Evolutionary conservation across 2,329 filamentous ascomycete genomes (phyloP).

Genomic region (Penicillium sp.): DNA sequence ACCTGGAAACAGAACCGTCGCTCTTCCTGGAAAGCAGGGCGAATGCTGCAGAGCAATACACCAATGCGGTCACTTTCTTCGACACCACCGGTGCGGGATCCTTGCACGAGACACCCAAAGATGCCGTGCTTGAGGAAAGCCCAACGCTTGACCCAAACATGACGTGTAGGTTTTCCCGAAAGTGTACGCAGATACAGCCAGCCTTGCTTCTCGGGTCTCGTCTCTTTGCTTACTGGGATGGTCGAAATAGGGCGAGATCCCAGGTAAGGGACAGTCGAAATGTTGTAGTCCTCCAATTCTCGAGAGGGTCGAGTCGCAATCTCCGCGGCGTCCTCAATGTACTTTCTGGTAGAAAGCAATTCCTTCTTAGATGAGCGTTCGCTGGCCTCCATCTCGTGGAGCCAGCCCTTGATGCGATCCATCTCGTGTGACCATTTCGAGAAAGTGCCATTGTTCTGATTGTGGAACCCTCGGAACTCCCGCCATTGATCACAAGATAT

Average conservation of each 20-base stretch:
- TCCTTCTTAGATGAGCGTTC: constrained; percentile 82
- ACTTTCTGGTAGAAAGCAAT: constrained; percentile 73
- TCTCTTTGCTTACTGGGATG: constrained; percentile 55
- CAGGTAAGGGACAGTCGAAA: constrained; percentile 85
- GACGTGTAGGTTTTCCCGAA: constrained; percentile 83
- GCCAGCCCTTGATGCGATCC: constrained; percentile 90
- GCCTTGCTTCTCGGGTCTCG: constrained; percentile 78
- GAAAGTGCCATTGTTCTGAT: constrained; percentile 63
- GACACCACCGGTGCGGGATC: constrained; percentile 76
- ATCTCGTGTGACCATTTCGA: constrained; percentile 75
- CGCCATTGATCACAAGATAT: constrained; percentile 86
- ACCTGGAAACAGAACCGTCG: constrained; percentile 97
- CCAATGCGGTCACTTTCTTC: constrained; percentile 96
- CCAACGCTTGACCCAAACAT: constrained; percentile 90
- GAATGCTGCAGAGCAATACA: constrained; percentile 88
- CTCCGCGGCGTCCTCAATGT: constrained; percentile 78
- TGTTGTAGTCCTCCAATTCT: constrained; percentile 89
- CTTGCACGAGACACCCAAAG: constrained; percentile 90
- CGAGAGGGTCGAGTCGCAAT: constrained; percentile 75
- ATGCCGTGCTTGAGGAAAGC: constrained; percentile 95
- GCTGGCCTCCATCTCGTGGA: constrained; percentile 88
- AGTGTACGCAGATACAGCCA: constrained; percentile 86
- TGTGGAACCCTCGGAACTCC: constrained; percentile 74
- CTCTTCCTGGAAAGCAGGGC: constrained; percentile 88
- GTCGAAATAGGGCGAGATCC: constrained; percentile 68